phyloP scores from a whole-genome alignment of 371 early-diverging fungal species.

The Paraphysoderma sedebokerense region DNA sequence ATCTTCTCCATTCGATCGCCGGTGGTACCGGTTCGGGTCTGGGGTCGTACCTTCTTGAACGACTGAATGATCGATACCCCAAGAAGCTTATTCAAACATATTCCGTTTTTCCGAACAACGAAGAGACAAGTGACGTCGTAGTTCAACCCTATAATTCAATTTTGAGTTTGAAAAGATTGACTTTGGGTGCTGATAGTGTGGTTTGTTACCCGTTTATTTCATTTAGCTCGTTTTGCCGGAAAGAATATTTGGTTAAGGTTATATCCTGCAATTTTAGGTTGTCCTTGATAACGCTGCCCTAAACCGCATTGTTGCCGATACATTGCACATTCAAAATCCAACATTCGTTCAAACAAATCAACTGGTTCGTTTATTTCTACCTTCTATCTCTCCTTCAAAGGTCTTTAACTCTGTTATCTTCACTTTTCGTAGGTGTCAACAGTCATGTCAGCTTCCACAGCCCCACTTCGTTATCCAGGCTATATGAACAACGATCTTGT shows the following conservation, averaged over 20 bases:
- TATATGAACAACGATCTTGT: slow-evolving; percentile 98
- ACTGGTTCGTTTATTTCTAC: slow-evolving; percentile 33
- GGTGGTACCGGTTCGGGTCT: slow-evolving; percentile 96
- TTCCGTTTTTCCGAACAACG: slow-evolving; percentile 98
- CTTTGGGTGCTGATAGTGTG: slow-evolving; percentile 87
- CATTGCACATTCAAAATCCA: slow-evolving; percentile 81
- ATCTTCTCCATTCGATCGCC: slow-evolving; percentile 82
- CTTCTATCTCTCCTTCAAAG: background rate
- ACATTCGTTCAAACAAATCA: slow-evolving; percentile 95
- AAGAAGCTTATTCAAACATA: slow-evolving; percentile 97
- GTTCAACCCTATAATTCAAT: slow-evolving; percentile 99
- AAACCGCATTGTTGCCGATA: slow-evolving; percentile 81
- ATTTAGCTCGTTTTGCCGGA: no score
- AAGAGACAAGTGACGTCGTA: slow-evolving; percentile 94
- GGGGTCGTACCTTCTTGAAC: slow-evolving; percentile 76
- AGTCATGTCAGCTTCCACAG: slow-evolving; percentile 96
- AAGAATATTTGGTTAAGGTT: background rate
- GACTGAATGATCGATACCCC: slow-evolving; percentile 86
- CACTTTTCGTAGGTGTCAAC: slow-evolving; percentile 59
- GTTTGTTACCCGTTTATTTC: slow-evolving; percentile 17
- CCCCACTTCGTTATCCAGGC: slow-evolving; percentile 95
- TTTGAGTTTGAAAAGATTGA: slow-evolving; percentile 80
- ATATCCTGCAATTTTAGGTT: slow-evolving; percentile 17
- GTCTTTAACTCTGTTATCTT: slow-evolving; percentile 1
- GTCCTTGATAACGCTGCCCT: slow-evolving; percentile 93